These are phyloP conservation scores for Talaromyces adpressus DNA, from an alignment of 495 filamentous ascomycete species.

Conservation along the genomic window DNA sequence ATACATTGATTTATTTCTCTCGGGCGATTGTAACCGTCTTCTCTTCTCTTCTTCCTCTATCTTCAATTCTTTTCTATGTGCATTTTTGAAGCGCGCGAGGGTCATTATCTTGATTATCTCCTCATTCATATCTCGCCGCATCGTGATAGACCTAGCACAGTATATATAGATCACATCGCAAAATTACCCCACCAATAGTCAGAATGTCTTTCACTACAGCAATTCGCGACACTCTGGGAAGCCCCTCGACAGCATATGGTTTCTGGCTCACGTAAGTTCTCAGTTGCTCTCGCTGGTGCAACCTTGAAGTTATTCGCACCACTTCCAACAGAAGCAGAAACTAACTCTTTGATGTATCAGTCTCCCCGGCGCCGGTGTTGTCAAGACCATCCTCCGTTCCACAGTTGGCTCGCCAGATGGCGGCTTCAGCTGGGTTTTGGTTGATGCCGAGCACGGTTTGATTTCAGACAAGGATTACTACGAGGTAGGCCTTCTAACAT, in stretches of 20 bases:
- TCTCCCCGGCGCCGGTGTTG: constrained; percentile 26
- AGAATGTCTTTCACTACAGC: constrained; percentile 5
- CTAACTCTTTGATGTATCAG: constrained; percentile 9
- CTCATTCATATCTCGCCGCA: neutral
- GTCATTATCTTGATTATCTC: neutral
- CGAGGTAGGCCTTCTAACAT: constrained; percentile 19
- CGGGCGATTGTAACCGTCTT: neutral
- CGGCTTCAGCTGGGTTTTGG: constrained; percentile 57
- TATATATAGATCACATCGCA: neutral
- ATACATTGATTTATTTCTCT: neutral
- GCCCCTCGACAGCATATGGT: constrained; percentile 9
- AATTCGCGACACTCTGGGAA: neutral
- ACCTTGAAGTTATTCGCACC: neutral
- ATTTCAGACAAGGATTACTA: constrained; percentile 32
- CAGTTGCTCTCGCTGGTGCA: neutral
- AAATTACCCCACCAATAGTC: neutral
- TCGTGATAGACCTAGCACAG: neutral
- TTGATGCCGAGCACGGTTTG: constrained; percentile 80
- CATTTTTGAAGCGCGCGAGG: neutral
- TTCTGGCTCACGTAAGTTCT: constrained; percentile 14
- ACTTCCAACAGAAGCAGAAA: neutral
- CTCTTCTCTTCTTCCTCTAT: neutral
- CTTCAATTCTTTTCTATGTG: neutral
- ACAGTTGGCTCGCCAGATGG: constrained; percentile 17
- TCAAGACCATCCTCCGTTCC: constrained; percentile 29